A percentile compares a stretch with the other conserved stretches of the same genome.
These are phyloP conservation scores for Sinapis alba DNA, from an alignment of 441 rosid genomes.

Conservation along the genomic window DNA sequence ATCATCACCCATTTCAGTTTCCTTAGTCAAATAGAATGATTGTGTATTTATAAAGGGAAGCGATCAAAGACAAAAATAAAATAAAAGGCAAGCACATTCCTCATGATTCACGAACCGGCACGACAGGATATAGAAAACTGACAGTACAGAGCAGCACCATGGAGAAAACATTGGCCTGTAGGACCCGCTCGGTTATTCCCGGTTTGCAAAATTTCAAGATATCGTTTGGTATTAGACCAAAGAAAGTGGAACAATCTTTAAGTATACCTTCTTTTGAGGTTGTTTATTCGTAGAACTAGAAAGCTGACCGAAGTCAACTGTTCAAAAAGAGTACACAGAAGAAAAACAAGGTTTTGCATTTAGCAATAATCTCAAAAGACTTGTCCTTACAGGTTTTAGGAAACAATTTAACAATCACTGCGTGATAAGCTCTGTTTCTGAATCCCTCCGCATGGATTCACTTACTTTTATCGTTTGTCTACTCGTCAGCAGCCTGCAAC, in stretches of 20 bases:
- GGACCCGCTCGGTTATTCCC: too few relatives aligned
- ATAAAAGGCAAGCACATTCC: not conserved
- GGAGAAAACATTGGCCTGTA: too few relatives aligned
- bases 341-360: not conserved
- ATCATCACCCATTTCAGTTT: constrained; percentile 23
- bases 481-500: constrained; percentile 23
- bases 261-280: too few relatives aligned
- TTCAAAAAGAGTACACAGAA: not conserved
- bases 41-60: not conserved
- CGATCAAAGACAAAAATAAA: not conserved
- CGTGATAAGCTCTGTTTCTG: constrained; percentile 2
- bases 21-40: constrained; percentile 14
- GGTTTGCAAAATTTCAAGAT: too few relatives aligned
- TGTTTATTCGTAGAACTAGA: too few relatives aligned
- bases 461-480: not conserved
- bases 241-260: too few relatives aligned
- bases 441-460: not conserved
- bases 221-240: too few relatives aligned
- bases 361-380: not conserved
- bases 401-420: constrained; percentile 14
- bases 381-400: constrained; percentile 7
- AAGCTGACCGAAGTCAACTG: not conserved
- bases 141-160: too few relatives aligned
- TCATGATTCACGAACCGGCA: too few relatives aligned
- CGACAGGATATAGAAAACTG: too few relatives aligned